Percentiles rank a stretch among this genome's conserved stretches.
phyloP scores from a whole-genome alignment of 352 stramenopile species.

The Pythium aphanidermatum region DNA sequence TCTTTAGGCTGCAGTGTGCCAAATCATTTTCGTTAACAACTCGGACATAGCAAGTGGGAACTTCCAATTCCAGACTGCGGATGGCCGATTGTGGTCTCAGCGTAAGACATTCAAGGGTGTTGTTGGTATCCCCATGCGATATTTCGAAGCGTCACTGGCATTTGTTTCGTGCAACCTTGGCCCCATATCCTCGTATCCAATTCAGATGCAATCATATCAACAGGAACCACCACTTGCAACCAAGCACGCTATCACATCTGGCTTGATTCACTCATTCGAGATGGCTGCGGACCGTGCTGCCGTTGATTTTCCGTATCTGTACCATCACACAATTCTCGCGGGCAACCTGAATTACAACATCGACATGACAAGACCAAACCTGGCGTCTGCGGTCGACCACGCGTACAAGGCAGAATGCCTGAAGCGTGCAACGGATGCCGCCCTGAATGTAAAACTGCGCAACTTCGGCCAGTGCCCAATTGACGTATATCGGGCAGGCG shows the following conservation, averaged over 20 bases:
- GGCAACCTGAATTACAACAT: conserved; percentile 82
- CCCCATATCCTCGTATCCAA: conserved; percentile 14
- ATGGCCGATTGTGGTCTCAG: conserved; percentile 69
- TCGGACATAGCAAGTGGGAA: conserved; percentile 77
- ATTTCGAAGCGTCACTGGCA: conserved; percentile 80
- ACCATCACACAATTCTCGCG: conserved; percentile 78
- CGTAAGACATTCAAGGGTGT: conserved; percentile 73
- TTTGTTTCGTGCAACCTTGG: conserved; percentile 80
- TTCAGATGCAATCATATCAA: conserved; percentile 22
- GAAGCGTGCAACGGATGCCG: conserved; percentile 44
- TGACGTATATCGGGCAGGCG: too few species aligned
- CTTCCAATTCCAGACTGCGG: conserved; percentile 57
- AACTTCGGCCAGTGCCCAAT: conserved; percentile 17
- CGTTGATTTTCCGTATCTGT: conserved; percentile 80
- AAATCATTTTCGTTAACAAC: conserved; percentile 86
- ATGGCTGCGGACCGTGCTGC: conserved; percentile 70
- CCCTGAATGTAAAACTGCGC: conserved; percentile 58
- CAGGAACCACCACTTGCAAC: conserved; percentile 25
- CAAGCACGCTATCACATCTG: conserved; percentile 54
- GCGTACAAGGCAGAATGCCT: conserved; percentile 71
- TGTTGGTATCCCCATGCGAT: conserved; percentile 71
- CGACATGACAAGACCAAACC: conserved; percentile 29
- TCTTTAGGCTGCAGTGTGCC: conserved; percentile 54
- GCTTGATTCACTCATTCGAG: conserved; percentile 71
- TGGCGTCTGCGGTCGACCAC: conserved; percentile 50